phyloP scores from a whole-genome alignment of 176 grass and related monocot species.

The Typha latifolia region DNA sequence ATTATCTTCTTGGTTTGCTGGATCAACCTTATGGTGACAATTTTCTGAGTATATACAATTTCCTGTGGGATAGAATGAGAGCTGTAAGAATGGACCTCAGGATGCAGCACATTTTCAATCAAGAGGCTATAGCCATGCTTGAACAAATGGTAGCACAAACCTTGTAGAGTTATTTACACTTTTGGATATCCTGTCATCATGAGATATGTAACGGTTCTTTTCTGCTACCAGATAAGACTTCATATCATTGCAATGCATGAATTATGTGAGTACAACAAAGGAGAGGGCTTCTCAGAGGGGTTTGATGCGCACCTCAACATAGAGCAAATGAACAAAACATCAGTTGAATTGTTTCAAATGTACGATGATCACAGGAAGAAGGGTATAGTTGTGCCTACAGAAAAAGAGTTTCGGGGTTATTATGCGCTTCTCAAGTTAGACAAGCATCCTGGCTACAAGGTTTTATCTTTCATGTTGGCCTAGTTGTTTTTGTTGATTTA shows the following conservation, averaged over 20 bases:
- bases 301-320: slow-evolving; percentile 98
- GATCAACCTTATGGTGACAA: slow-evolving; percentile 62
- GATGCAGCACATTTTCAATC: slow-evolving; percentile 94
- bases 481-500: slow-evolving; percentile 16
- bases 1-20: slow-evolving; percentile 82
- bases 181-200: not conserved
- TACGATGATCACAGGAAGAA: slow-evolving; percentile 87
- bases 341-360: slow-evolving; percentile 94
- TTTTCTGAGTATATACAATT: slow-evolving; percentile 90
- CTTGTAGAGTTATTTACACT: slow-evolving; percentile 7
- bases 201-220: slow-evolving; percentile 17
- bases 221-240: slow-evolving; percentile 67
- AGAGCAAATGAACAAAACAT: slow-evolving; percentile 99
- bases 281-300: slow-evolving; percentile 91
- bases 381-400: slow-evolving; percentile 55
- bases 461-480: slow-evolving; percentile 11
- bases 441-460: slow-evolving; percentile 98
- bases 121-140: slow-evolving; percentile 77
- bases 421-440: slow-evolving; percentile 97
- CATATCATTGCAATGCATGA: slow-evolving; percentile 95
- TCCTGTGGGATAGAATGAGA: slow-evolving; percentile 98
- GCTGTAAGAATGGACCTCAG: slow-evolving; percentile 96
- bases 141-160: slow-evolving; percentile 73
- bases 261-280: slow-evolving; percentile 83
- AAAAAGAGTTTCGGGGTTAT: slow-evolving; percentile 94